Conservation (phyloP, 441 rosid species). For the Rhodomyrtus psidioides region DNA sequence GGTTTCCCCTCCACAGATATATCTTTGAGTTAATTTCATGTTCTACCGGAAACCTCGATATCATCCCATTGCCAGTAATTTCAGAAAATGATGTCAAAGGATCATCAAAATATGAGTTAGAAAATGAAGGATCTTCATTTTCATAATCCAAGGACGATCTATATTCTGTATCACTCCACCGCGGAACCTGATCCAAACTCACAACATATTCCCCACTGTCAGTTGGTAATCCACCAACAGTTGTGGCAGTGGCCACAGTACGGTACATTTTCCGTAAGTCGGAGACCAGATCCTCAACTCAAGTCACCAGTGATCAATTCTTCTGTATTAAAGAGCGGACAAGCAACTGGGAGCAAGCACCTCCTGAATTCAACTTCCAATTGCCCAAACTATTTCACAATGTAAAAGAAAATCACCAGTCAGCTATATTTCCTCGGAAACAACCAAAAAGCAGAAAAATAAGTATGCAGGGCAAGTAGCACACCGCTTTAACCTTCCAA, state of each 20-base stretch:
- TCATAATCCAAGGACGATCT: slow-evolving; percentile 53
- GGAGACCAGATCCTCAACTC: not conserved
- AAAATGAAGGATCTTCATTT: slow-evolving; percentile 51
- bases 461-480: not conserved
- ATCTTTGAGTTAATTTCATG: slow-evolving; percentile 80
- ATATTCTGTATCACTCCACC: slow-evolving; percentile 88
- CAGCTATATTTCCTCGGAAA: not conserved
- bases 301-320: not conserved
- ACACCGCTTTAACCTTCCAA: not conserved
- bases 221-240: slow-evolving; percentile 72
- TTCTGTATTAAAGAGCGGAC: not conserved
- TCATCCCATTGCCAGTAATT: slow-evolving; percentile 51
- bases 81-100: slow-evolving; percentile 65
- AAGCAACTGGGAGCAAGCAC: not conserved
- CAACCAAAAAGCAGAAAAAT: not conserved
- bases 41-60: slow-evolving; percentile 83
- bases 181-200: slow-evolving; percentile 87
- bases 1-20: slow-evolving; percentile 95
- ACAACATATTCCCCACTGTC: slow-evolving; percentile 70
- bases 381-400: not conserved
- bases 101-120: slow-evolving; percentile 65
- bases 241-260: slow-evolving; percentile 49
- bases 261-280: slow-evolving; percentile 46
- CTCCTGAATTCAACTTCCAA: not conserved
- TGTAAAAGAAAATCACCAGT: not conserved